These are phyloP conservation scores for Mycena metata DNA, from an alignment of 768 basidiomycete genomes.

Conservation along the genomic window DNA sequence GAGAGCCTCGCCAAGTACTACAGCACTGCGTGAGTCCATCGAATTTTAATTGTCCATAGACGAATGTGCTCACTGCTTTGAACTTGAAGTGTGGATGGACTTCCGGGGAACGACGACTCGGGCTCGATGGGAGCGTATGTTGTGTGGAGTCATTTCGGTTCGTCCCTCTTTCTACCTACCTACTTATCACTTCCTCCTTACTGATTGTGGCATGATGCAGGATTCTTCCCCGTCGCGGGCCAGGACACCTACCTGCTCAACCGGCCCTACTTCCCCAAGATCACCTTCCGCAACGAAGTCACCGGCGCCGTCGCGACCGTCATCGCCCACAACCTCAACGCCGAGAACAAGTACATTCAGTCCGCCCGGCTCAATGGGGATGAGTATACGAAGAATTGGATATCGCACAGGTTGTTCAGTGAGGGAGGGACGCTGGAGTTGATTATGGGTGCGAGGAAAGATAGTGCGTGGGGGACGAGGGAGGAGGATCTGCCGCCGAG, in stretches of 20 bases:
- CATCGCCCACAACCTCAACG: conserved; percentile 24
- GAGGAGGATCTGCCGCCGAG: conserved; percentile 24
- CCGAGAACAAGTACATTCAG: conserved; percentile 31
- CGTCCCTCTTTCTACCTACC: background rate
- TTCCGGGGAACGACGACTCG: conserved; percentile 34
- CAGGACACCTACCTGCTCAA: conserved; percentile 38
- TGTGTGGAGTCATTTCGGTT: conserved; percentile 38
- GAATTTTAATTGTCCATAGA: too few relatives aligned
- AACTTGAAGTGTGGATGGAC: too few relatives aligned
- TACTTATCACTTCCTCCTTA: too few relatives aligned
- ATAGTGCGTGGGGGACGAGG: conserved; percentile 20
- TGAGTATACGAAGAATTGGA: conserved; percentile 29
- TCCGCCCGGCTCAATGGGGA: conserved; percentile 30
- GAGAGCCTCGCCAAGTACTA: conserved; percentile 19
- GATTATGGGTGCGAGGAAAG: conserved; percentile 14
- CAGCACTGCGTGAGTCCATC: conserved; percentile 31
- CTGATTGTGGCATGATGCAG: too few relatives aligned
- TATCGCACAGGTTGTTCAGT: conserved; percentile 19
- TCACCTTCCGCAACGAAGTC: conserved; percentile 33
- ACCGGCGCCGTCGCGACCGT: conserved; percentile 29
- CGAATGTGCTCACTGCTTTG: too few relatives aligned
- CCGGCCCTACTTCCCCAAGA: conserved; percentile 37
- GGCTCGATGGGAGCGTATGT: conserved; percentile 37
- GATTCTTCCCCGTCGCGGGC: conserved; percentile 37
- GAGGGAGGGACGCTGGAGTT: conserved; percentile 18